These are phyloP conservation scores for Monilinia polystroma DNA, from an alignment of 2,329 filamentous ascomycete genomes.

Conservation along the genomic window DNA sequence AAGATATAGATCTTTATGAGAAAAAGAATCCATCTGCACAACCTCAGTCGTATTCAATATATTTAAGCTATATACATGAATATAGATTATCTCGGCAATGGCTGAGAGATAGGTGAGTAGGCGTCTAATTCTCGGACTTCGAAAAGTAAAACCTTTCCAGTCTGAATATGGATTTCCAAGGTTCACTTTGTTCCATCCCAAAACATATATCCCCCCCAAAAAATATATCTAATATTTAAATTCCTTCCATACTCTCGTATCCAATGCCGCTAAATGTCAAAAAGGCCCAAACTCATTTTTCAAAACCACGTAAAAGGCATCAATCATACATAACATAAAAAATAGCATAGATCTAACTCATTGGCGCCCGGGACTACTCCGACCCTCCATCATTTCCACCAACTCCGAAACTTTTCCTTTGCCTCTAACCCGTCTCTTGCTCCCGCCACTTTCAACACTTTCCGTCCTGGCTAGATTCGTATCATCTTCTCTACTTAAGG, in stretches of 20 bases:
- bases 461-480: conserved; percentile 11
- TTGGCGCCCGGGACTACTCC: conserved; percentile 31
- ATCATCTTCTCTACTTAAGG: conserved; percentile 21
- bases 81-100: not conserved
- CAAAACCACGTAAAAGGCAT: not conserved
- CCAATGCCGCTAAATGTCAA: conserved; percentile 16
- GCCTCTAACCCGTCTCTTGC: conserved; percentile 25
- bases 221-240: conserved; percentile 3
- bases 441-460: conserved; percentile 18
- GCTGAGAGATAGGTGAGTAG: not conserved
- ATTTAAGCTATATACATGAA: conserved; percentile 7
- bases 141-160: not conserved
- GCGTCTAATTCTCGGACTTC: not conserved
- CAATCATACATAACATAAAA: not conserved
- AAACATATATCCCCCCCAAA: not conserved
- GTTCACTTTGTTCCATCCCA: not conserved
- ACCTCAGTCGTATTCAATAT: too few species aligned
- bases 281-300: not conserved
- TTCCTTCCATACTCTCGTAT: not conserved
- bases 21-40: too few species aligned
- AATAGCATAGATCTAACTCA: not conserved
- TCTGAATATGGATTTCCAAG: not conserved
- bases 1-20: too few species aligned
- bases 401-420: conserved; percentile 35
- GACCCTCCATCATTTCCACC: conserved; percentile 35